phyloP scores from a whole-genome alignment of 192 early-diverging fungal species.

The Dimargaris cristalligena region DNA sequence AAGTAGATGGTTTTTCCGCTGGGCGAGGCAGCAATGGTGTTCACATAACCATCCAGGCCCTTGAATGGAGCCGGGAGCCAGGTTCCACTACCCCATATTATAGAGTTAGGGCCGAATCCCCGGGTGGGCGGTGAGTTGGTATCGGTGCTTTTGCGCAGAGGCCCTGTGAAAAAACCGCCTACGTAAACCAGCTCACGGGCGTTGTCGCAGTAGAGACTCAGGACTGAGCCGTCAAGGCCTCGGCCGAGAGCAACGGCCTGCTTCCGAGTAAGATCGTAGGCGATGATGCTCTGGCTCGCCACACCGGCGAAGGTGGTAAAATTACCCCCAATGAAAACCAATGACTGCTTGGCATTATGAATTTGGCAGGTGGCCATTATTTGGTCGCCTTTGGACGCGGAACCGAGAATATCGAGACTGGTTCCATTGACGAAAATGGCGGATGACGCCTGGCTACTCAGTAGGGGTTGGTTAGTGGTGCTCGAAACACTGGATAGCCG shows the following conservation, averaged over 20 bases:
- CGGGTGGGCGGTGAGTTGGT: slow-evolving; percentile 17
- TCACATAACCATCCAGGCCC: slow-evolving; percentile 49
- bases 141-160: slow-evolving; percentile 13
- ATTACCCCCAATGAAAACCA: slow-evolving; percentile 25
- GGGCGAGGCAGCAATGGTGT: slow-evolving; percentile 30
- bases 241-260: slow-evolving; percentile 19
- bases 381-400: slow-evolving; percentile 16
- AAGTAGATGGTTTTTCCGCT: slow-evolving; percentile 37
- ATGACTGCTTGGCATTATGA: slow-evolving; percentile 18
- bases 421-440: slow-evolving; percentile 20
- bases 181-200: slow-evolving; percentile 22
- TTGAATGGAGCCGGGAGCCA: slow-evolving; percentile 48
- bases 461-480: slow-evolving; percentile 15
- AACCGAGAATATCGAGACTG: slow-evolving; percentile 17
- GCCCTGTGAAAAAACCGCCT: slow-evolving; percentile 30
- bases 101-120: slow-evolving; percentile 19
- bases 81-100: slow-evolving; percentile 16
- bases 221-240: slow-evolving; percentile 26
- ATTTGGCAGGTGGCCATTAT: slow-evolving; percentile 21
- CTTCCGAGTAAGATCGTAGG: slow-evolving; percentile 14
- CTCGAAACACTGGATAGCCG: slow-evolving; percentile 16
- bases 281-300: slow-evolving; percentile 20
- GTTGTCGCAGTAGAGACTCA: slow-evolving; percentile 26
- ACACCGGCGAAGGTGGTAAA: slow-evolving; percentile 20
- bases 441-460: slow-evolving; percentile 20